Evolutionary conservation across 805 yeast genomes (phyloP).

Genomic region (Candida awuae): DNA sequence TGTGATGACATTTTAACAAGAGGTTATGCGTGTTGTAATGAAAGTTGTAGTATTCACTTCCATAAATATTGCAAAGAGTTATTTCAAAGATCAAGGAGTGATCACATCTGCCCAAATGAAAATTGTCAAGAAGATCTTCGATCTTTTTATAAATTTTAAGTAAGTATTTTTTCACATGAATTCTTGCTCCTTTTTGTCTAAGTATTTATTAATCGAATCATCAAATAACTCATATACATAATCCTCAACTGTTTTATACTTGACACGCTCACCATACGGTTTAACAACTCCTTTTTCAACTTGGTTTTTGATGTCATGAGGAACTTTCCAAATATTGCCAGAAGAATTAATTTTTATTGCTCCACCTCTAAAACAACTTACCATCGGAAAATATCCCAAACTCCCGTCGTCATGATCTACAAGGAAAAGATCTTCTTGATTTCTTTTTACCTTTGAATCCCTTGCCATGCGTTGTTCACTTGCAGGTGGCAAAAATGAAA

Average conservation of each 20-base stretch:
- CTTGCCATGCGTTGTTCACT: conserved; percentile 37
- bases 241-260: conserved; percentile 70
- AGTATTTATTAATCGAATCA: conserved; percentile 60
- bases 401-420: conserved; percentile 65
- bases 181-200: conserved; percentile 30
- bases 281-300: conserved; percentile 29
- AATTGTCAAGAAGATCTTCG: conserved; percentile 19
- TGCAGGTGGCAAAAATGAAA: conserved; percentile 74
- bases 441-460: conserved; percentile 1
- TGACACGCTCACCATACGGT: conserved; percentile 52
- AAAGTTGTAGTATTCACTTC: conserved; percentile 33
- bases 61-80: conserved; percentile 42
- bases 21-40: conserved; percentile 37
- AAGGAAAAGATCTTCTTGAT: conserved; percentile 9
- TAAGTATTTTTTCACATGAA: neutral
- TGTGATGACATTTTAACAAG: conserved; percentile 47
- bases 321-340: conserved; percentile 46
- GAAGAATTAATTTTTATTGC: conserved; percentile 63
- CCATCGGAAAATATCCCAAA: conserved; percentile 86
- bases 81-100: conserved; percentile 29
- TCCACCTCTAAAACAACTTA: conserved; percentile 77
- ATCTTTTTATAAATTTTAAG: conserved; percentile 13
- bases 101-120: conserved; percentile 27
- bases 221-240: conserved; percentile 77
- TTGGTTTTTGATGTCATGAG: conserved; percentile 28